Evolutionary conservation across 257 asterid species (phyloP).

Genomic region (Paulownia fortunei): DNA sequence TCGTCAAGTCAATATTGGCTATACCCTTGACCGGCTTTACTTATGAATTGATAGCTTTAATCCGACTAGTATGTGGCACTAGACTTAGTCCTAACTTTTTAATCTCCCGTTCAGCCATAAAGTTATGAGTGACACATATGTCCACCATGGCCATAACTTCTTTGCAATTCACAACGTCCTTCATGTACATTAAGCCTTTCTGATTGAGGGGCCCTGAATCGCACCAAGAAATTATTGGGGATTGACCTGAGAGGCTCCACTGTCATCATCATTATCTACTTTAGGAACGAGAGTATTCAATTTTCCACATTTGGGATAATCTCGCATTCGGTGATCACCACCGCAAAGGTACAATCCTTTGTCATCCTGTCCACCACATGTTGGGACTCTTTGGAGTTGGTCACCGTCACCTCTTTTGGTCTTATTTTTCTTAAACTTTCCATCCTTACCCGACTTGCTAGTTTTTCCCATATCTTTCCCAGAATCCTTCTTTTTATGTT

Average conservation of each 20-base stretch:
- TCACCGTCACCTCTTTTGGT: too few relatives aligned
- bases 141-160: background rate
- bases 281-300: background rate
- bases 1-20: background rate
- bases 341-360: background rate
- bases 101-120: too few relatives aligned
- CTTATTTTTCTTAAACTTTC: too few relatives aligned
- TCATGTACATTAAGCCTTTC: background rate
- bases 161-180: background rate
- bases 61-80: background rate
- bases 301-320: background rate
- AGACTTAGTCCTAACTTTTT: background rate
- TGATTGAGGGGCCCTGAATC: background rate
- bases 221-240: background rate
- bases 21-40: background rate
- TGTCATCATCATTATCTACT: background rate
- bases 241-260: background rate
- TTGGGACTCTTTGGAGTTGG: background rate
- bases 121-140: too few relatives aligned
- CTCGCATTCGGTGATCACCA: background rate
- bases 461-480: too few relatives aligned
- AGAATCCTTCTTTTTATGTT: too few relatives aligned
- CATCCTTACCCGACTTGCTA: too few relatives aligned
- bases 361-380: background rate
- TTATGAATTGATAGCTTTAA: background rate